Base-by-base conservation (phyloP, 768 basidiomycete species). In the Tulasnella sp. region DNA sequence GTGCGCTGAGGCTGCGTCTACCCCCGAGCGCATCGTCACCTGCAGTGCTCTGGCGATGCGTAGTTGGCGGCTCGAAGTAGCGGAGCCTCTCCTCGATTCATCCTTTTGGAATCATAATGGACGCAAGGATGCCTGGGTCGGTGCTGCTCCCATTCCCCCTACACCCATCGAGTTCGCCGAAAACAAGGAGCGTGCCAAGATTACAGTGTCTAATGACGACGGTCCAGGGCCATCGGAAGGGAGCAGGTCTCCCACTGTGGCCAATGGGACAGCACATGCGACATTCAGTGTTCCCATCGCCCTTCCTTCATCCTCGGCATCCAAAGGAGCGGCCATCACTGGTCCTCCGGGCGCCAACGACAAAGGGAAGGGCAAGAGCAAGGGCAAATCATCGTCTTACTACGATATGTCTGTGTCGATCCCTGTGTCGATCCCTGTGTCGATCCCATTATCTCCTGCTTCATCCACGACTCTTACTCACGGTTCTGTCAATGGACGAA, bases 21-120 rank as follows among this genome's bases (percentile, higher is more conserved):
- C 17, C 21, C 25, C 43, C n/a, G 61, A 62, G 10, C 44, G 58
- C 11, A 62, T 62, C 19, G 38, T 62, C 48, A 60, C 61, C 24
- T 38, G 53, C 24, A 42, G 60, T 34, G 61, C 61, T 30, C 34
- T 62, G n/a, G 61, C 61, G 8, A 60, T 53, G 46, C 57, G 61
- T 11, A 56, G 61, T 38, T 62, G 61, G 61, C 57, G 61, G 19
- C 31, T 60, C 11, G 61, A 62, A 43, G 49, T 62, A 9, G 52
- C 55, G 12, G 61, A 62, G 19, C 61, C 61, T 9, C 30, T 62
- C 19, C 45, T 61, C 2, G 56, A 59, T 22, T n/a, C 56, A 11
- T 10, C 30, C 27, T 59, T 49, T 46, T 48, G 25, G 49, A 59
- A 59, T 27, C 19, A 43, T n/a, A 59, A 59, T 17, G 56, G 56